Evolutionary conservation across 306 rosid genomes (phyloP), one percentile per base, ranked within the genome.

Genomic region (Crotalaria pallida): DNA sequence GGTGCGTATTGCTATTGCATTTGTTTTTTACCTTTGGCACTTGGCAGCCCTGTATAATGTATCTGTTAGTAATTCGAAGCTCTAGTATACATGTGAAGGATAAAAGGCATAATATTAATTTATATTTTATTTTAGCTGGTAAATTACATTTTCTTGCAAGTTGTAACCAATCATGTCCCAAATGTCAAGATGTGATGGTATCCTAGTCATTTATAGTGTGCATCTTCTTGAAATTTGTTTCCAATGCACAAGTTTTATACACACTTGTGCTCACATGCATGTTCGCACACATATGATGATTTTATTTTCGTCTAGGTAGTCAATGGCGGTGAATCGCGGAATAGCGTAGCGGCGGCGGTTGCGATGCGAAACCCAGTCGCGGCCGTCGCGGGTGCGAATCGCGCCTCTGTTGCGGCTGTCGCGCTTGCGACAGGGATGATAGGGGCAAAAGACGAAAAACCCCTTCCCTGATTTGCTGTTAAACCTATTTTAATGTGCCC

Each of bases 1-100:
- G 91, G 99, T 84, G 34, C 56, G 82, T 50, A 48, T 65, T 63
- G 23, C 69, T 40, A 58, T 26, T 23, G 43, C n/a, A n/a, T 7
- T 38, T 59, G 74, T 55, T 64, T 51, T 15, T 31, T 31, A 31
- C 36, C n/a, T n/a, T n/a, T n/a, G n/a, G 15, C 19, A 19, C 16
- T 22, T 48, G 9, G 47, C 24, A 41, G 11, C 15, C 17, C 57
- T 48, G 45, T 61, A 6, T 48, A 12, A 19, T 18, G 15, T 50
- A 22, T 59, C 44, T 43, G 15, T 40, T 34, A 18, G 66, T 58
- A 53, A 26, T 67, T 19, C 59, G 44, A 61, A 59, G 13, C 31
- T 12, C 51, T 18, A 7, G 8, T 38, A 43, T n/a, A 19, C n/a
- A 8, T 44, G 10, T 3, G 34, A 60, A 38, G 7, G 1, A 18